phyloP scores from a whole-genome alignment of 345 rosid species.

The Syzygium oleosum region DNA sequence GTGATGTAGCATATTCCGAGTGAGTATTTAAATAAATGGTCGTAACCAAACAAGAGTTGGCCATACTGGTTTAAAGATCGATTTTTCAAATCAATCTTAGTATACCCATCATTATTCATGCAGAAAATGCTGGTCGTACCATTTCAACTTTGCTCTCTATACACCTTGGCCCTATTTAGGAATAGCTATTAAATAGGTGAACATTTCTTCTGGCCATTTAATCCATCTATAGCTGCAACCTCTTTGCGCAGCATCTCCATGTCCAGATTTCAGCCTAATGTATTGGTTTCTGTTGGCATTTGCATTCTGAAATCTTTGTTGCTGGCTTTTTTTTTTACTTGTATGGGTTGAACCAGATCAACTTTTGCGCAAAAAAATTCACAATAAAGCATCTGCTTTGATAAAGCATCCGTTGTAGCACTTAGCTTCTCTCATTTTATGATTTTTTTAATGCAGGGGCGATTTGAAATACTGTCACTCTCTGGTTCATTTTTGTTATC shows the following conservation, averaged over 20 bases:
- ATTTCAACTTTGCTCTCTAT: neutral
- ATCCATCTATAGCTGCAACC: neutral
- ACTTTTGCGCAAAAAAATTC: neutral
- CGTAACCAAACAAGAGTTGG: neutral
- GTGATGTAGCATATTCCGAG: neutral
- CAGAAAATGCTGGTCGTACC: neutral
- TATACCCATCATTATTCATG: neutral
- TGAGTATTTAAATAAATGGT: neutral
- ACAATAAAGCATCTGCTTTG: neutral
- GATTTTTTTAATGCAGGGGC: conserved; percentile 44
- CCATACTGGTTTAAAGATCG: neutral
- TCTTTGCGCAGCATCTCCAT: neutral
- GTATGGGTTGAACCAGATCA: neutral
- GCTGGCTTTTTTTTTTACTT: neutral
- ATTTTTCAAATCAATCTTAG: neutral
- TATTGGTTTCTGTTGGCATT: neutral
- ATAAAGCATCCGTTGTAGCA: neutral
- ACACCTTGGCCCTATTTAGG: neutral
- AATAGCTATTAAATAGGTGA: neutral
- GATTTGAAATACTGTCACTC: conserved; percentile 78
- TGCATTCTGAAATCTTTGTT: neutral
- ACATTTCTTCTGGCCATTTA: neutral
- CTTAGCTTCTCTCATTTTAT: neutral
- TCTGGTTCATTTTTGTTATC: conserved; percentile 77
- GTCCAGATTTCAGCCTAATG: neutral